Conservation (phyloP, 768 basidiomycete species). For the Coprinopsis strossmayeri region DNA sequence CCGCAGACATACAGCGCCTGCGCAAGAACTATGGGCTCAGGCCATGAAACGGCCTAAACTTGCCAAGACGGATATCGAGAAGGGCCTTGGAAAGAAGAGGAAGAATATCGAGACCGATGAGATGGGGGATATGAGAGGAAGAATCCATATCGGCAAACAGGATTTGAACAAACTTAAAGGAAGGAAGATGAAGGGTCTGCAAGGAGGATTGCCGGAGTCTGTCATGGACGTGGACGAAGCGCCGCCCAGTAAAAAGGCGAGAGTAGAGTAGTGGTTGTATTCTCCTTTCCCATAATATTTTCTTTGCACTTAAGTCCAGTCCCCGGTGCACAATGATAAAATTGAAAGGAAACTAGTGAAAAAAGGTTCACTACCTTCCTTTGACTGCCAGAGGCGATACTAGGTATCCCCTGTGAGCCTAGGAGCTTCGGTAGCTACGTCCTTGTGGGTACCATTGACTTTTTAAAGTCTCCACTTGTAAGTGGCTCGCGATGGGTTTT, state of each 20-base stretch:
- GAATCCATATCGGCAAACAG: constrained; percentile 85
- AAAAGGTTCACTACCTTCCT: background rate
- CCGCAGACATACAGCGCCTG: constrained; percentile 68
- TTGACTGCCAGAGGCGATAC: background rate
- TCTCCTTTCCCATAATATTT: background rate
- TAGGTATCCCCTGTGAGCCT: background rate
- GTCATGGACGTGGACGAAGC: constrained; percentile 8
- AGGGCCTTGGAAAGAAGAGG: constrained; percentile 83
- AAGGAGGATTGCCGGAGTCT: constrained; percentile 13
- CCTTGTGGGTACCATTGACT: too few species aligned
- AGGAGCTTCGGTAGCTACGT: background rate
- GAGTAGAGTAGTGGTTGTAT: background rate
- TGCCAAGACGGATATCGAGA: constrained; percentile 82
- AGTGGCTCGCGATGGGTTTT: too few species aligned
- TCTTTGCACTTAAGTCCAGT: too few species aligned
- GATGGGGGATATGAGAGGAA: constrained; percentile 94
- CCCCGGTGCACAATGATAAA: too few species aligned
- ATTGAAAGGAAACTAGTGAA: background rate
- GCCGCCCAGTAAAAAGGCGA: background rate
- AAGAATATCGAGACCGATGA: constrained; percentile 97
- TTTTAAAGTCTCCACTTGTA: too few species aligned
- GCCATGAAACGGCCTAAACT: constrained; percentile 83
- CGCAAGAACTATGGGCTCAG: constrained; percentile 71
- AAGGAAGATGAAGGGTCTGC: constrained; percentile 93
- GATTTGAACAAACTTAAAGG: constrained; percentile 82